Evolutionary conservation across 1,284 basidiomycete genomes (phyloP).

Genomic region (Trichosporon faecale): DNA sequence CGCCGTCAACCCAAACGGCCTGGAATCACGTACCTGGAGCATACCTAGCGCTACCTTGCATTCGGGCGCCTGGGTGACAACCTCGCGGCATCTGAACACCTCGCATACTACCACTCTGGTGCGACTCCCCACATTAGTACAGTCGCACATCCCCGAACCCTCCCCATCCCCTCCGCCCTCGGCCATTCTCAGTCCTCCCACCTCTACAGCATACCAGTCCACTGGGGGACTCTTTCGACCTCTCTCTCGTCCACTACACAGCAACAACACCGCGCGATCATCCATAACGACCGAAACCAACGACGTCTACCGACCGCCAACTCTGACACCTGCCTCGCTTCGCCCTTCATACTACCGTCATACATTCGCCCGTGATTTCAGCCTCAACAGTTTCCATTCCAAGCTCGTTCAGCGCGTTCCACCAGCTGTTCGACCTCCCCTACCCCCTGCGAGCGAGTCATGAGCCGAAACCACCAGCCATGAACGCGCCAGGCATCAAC

Average conservation of each 20-base stretch:
- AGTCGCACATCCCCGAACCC: not conserved
- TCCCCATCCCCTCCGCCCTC: not conserved
- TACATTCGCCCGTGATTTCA: not conserved
- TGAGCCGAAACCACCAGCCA: conserved; percentile 1
- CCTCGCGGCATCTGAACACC: not conserved
- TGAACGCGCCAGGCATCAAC: not conserved
- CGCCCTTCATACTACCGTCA: not conserved
- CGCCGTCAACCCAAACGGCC: not conserved
- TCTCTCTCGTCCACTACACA: not conserved
- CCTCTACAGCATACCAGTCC: not conserved
- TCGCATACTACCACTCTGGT: not conserved
- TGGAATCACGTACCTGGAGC: not conserved
- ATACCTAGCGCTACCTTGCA: not conserved
- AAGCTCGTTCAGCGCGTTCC: not conserved
- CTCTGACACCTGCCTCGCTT: not conserved
- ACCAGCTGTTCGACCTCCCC: not conserved
- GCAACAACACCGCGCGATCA: not conserved
- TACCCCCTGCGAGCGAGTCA: not conserved
- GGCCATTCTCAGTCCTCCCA: not conserved
- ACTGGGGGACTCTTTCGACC: not conserved
- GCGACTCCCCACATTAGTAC: not conserved
- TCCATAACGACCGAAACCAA: not conserved
- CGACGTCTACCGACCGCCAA: too few species aligned
- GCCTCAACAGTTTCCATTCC: not conserved
- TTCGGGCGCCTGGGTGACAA: not conserved